phyloP scores from a whole-genome alignment of 108 stramenopile genomes.

The Pelagomonas calceolata region DNA sequence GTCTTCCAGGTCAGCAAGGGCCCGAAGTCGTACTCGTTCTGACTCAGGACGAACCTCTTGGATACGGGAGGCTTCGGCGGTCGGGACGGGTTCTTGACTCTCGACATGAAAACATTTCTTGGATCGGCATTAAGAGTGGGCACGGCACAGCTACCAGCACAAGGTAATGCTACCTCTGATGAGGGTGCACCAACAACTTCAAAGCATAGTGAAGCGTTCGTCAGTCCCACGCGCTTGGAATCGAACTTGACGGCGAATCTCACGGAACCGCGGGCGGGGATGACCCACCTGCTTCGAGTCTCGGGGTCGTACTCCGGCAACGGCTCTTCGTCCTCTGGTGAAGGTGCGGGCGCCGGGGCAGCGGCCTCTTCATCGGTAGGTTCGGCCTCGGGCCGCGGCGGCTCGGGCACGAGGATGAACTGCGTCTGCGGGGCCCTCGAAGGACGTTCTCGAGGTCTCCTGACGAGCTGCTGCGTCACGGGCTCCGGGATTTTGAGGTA shows the following conservation, averaged over 20 bases:
- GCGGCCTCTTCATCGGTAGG: not conserved
- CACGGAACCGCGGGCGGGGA: constrained; percentile 17
- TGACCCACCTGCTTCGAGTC: constrained; percentile 29
- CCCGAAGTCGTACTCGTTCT: constrained; percentile 41
- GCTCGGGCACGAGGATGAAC: constrained; percentile 7
- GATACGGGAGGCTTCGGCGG: not conserved
- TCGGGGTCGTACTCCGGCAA: not conserved
- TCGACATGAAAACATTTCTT: constrained; percentile 47
- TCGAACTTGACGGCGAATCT: constrained; percentile 30
- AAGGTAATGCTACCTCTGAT: constrained; percentile 18
- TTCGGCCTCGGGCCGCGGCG: not conserved
- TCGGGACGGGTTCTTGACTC: constrained; percentile 33
- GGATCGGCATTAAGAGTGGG: constrained; percentile 45
- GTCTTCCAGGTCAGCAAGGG: constrained; percentile 35
- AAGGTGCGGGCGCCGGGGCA: not conserved
- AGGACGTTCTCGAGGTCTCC: constrained; percentile 15
- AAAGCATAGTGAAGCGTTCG: constrained; percentile 32
- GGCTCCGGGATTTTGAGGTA: constrained; percentile 12
- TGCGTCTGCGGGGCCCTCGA: constrained; percentile 7
- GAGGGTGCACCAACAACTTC: constrained; percentile 33
- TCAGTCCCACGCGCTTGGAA: constrained; percentile 13
- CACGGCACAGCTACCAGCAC: constrained; percentile 30
- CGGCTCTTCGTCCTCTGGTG: not conserved
- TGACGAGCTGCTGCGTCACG: constrained; percentile 18
- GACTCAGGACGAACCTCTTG: constrained; percentile 17